Evolutionary conservation across 2,329 filamentous ascomycete genomes (phyloP), one percentile per base, ranked within the genome.

Genomic region (Claviceps sorghi): DNA sequence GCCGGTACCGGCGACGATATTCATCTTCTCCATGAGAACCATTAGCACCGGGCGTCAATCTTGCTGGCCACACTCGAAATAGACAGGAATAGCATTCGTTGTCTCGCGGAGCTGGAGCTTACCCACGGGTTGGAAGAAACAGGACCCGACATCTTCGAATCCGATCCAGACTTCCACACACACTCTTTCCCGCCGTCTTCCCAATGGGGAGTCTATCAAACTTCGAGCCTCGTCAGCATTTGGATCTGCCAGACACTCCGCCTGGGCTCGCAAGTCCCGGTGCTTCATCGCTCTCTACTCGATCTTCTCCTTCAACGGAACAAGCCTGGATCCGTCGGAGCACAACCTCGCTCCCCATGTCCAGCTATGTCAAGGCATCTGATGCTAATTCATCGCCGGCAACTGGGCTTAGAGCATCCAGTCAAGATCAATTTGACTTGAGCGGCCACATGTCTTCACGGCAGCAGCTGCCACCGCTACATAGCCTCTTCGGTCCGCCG

Each of bases 141-240:
- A 44, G n/a, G 34, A 17, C 45, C 34, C 19, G n/a, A 34, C 11
- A 43, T 21, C 32, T 26, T 49, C 32, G 49, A 52, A 36, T 21
- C 41, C 43, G 19, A 43, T 41, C 15, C 15, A 30, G 41, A 17
- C 32, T 52, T 40, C 43, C 47, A 17, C 26, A 34, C 41, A 42
- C 36, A 26, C 26, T 5, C 42, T 47, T 40, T 32, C 19, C 21
- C 19, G 41, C 49, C 26, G 54, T 61, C 58, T 59, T 70, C 65
- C 71, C 75, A 75, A 80, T 79, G 77, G 76, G 75, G 69, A 71
- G 75, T 69, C 63, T 73, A 71, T 65, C 73, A 63, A 68, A 64
- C 59, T 61, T 73, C 66, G 74, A 78, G 62, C 67, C 72, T 64
- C 70, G 71, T 63, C 72, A 69, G 63, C 73, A 69, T 61, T 70